These are phyloP conservation scores for Cercophora sp. DNA, from an alignment of 495 filamentous ascomycete species.

Conservation along the genomic window DNA sequence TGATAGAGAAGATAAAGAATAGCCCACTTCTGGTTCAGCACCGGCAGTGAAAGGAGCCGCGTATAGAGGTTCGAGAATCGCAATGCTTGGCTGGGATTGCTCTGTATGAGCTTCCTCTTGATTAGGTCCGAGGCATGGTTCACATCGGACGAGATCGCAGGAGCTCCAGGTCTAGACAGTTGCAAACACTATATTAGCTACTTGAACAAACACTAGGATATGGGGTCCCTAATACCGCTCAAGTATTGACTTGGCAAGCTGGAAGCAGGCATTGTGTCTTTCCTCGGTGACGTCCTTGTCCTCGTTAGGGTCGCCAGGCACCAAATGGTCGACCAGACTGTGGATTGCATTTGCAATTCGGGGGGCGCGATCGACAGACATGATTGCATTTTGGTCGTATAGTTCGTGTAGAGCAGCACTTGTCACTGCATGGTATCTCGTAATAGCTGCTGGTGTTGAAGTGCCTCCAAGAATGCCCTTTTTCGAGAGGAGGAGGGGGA, in stretches of 20 bases:
- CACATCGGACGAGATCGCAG: conserved; percentile 55
- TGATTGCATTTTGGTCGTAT: conserved; percentile 41
- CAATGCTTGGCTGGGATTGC: conserved; percentile 77
- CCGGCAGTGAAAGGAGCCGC: conserved; percentile 79
- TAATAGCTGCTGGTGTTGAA: too few relatives aligned
- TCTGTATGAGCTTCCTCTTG: conserved; percentile 76
- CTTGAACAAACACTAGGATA: too few relatives aligned
- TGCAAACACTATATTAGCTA: neutral
- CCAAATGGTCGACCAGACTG: conserved; percentile 52
- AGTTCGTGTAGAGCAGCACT: too few relatives aligned
- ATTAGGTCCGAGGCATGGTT: conserved; percentile 92
- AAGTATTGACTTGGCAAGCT: conserved; percentile 47
- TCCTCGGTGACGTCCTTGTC: conserved; percentile 48
- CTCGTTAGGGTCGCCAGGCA: conserved; percentile 46
- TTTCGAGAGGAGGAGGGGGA: conserved; percentile 14
- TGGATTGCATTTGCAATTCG: conserved; percentile 52
- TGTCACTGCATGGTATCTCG: too few relatives aligned
- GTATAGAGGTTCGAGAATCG: conserved; percentile 86
- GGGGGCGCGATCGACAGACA: conserved; percentile 41
- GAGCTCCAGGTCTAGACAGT: conserved; percentile 22
- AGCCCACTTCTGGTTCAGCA: conserved; percentile 92
- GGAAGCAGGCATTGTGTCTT: conserved; percentile 48
- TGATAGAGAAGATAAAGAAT: conserved; percentile 87
- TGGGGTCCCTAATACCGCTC: conserved; percentile 47
- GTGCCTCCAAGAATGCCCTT: too few relatives aligned